Base-by-base conservation (phyloP, 495 filamentous ascomycete species). In the Halenospora varia region DNA sequence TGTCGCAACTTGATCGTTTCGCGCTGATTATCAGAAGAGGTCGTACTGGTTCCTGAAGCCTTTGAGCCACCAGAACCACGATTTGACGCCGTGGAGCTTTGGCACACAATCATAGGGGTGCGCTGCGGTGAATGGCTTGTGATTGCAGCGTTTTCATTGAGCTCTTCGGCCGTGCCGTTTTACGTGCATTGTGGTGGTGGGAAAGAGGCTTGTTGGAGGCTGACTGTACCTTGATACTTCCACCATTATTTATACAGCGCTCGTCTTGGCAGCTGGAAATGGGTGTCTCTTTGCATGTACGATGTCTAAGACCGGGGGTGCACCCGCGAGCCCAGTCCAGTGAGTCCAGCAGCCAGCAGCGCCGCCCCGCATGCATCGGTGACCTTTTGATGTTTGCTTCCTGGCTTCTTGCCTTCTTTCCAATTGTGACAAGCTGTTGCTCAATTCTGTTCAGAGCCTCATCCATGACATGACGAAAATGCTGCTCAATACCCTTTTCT, bases 1-100 rank as follows among this genome's bases (percentile, higher is more conserved):
- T 18, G 53, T 20, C 42, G 25, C 24, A 20, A 13, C 25, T 4
- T 17, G 35, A n/a, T 13, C 6, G 13, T 13, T 35, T 35, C 13
- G 29, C 29, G 6, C 29, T 35, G 29, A 35, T 35, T 35, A 35
- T 35, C 13, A 35, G 13, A 35, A 35, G n/a, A 55, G 35, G 53
- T 35, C 46, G 40, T 45, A 23, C 17, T 9, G n/a, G 18, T 10
- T 19, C 18, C 49, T 23, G 15, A 29, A 45, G 40, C 42, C 44
- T 26, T 48, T 25, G 15, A 48, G 23, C 56, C 48, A 48, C 48
- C n/a, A 4, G 10, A 48, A 8, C 3, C 39, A 24, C 35, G 11
- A 53, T 58, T 53, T 20, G 48, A 29, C 40, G 49, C 24, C 23
- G n/a, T 17, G n/a, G n/a, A n/a, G n/a, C n/a, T n/a, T n/a, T n/a